Conservation (phyloP, 1,284 basidiomycete genomes). For the Tilletia horrida region DNA sequence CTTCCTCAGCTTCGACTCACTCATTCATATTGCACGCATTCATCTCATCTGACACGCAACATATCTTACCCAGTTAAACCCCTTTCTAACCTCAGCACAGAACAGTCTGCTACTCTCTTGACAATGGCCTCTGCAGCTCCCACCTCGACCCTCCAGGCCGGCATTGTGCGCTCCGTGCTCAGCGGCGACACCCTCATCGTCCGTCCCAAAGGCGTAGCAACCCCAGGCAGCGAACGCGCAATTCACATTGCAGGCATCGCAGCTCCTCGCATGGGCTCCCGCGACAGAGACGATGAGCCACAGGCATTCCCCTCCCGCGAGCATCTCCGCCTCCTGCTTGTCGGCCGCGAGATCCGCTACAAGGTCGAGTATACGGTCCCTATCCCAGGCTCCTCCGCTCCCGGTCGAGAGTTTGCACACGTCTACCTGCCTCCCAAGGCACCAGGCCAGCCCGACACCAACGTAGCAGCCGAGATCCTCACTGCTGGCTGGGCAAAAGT, state of each 20-base stretch:
- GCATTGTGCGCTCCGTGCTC: slow-evolving; percentile 46
- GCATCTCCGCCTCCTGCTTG: slow-evolving; percentile 75
- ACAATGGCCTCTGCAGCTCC: slow-evolving; percentile 20
- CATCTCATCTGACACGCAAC: too few relatives aligned
- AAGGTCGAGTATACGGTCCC: slow-evolving; percentile 70
- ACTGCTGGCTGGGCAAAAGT: slow-evolving; percentile 85
- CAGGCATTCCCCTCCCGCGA: slow-evolving; percentile 92
- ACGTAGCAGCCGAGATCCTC: slow-evolving; percentile 68
- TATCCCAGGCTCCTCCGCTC: slow-evolving; percentile 19
- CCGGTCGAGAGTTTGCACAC: slow-evolving; percentile 40
- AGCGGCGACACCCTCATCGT: slow-evolving; percentile 47
- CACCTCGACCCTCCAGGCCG: slow-evolving; percentile 41
- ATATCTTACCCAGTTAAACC: too few relatives aligned
- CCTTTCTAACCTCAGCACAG: too few relatives aligned
- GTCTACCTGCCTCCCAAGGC: slow-evolving; percentile 46
- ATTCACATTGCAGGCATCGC: slow-evolving; percentile 50
- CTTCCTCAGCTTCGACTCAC: too few relatives aligned
- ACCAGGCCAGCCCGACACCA: slow-evolving; percentile 43
- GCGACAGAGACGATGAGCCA: slow-evolving; percentile 57
- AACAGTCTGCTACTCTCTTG: too few relatives aligned
- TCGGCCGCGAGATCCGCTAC: slow-evolving; percentile 84
- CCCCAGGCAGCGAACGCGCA: slow-evolving; percentile 36
- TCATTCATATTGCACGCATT: too few relatives aligned
- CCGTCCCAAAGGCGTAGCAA: slow-evolving; percentile 42
- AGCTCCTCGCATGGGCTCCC: slow-evolving; percentile 44